Base-by-base conservation (phyloP, 305 asterid species). In the Striga hermonthica region DNA sequence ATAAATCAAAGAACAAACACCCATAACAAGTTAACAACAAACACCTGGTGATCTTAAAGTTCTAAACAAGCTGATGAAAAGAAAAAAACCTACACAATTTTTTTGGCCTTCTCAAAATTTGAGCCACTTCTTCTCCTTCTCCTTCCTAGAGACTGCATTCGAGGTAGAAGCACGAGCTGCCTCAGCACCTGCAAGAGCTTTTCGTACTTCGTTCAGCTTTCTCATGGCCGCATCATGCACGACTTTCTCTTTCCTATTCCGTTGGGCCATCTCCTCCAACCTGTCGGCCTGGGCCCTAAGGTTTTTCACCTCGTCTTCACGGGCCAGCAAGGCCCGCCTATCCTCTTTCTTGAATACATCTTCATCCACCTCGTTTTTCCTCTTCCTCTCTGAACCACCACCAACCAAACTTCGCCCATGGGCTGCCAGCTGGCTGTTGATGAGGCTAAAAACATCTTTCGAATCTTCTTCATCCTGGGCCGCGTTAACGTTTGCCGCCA, bases 91-190 rank as follows among this genome's bases (percentile, higher is more conserved):
- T n/a, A n/a, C n/a, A n/a, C 31, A 22, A 22, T 22, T 22, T 1
- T 22, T 22, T 22, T 22, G 2, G 31, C 31, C 31, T 22, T 22
- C 1, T 82, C 84, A 93, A 76, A 93, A 93, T 74, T 93, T 87
- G 55, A 93, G 89, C 97, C 98, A 93, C 72, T 85, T 88, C 81
- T 90, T 93, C 79, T 93, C 97, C 43, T 70, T 93, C 76, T 92
- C 98, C 63, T 83, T 89, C 52, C 82, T 82, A 31, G 74, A 52
- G 64, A 90, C 88, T 31, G 96, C 91, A 70, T 78, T 84, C 3
- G 98, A 92, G 4, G 96, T 83, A 57, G 95, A 86, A 5, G 88
- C 77, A 65, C 80, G 97, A 34, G 90, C 95, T 61, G 78, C 86
- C 83, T 92, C 97, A 4, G 92, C 90, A 65, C 83, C 91, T 6